A percentile compares a stretch with the other conserved stretches of the same genome.
Evolutionary conservation across 805 yeast species (phyloP).

Genomic region (Blastobotrys peoriensis): DNA sequence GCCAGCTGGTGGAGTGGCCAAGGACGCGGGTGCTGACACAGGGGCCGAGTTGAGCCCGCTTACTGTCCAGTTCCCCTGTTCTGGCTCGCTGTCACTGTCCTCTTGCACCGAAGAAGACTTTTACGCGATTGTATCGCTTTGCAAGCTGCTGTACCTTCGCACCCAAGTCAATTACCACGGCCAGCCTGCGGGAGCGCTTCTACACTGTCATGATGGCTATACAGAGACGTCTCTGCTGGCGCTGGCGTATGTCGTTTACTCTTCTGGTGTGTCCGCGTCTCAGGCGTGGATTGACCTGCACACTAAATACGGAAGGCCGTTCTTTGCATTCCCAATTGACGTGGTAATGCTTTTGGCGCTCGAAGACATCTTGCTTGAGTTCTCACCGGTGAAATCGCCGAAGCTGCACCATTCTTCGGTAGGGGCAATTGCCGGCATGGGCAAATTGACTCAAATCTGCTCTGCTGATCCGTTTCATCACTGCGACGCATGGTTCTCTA

Average conservation of each 20-base stretch:
- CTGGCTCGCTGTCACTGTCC: slow-evolving; percentile 77
- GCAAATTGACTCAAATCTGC: not conserved
- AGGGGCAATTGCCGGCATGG: not conserved
- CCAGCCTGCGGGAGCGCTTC: slow-evolving; percentile 35
- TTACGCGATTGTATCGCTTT: slow-evolving; percentile 56
- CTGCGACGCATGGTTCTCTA: slow-evolving; percentile 26
- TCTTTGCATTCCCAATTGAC: slow-evolving; percentile 76
- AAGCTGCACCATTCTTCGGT: not conserved
- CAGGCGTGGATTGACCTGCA: slow-evolving; percentile 66
- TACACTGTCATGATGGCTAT: slow-evolving; percentile 86
- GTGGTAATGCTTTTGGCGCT: slow-evolving; percentile 55
- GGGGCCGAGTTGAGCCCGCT: slow-evolving; percentile 13
- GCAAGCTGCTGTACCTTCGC: slow-evolving; percentile 55
- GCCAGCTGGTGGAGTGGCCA: not conserved
- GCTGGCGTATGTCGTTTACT: slow-evolving; percentile 64
- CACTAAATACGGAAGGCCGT: slow-evolving; percentile 61
- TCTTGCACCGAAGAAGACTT: slow-evolving; percentile 59
- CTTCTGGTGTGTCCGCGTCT: slow-evolving; percentile 53
- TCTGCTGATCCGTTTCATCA: slow-evolving; percentile 1
- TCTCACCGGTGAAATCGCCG: slow-evolving; percentile 43
- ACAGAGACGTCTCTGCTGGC: slow-evolving; percentile 81
- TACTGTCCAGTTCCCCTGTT: slow-evolving; percentile 59
- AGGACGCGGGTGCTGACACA: not conserved
- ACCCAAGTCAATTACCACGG: slow-evolving; percentile 21
- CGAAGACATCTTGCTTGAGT: slow-evolving; percentile 53